Conservation (phyloP, 176 grass and related monocot species). For the Ampelocalamus luodianensis region DNA sequence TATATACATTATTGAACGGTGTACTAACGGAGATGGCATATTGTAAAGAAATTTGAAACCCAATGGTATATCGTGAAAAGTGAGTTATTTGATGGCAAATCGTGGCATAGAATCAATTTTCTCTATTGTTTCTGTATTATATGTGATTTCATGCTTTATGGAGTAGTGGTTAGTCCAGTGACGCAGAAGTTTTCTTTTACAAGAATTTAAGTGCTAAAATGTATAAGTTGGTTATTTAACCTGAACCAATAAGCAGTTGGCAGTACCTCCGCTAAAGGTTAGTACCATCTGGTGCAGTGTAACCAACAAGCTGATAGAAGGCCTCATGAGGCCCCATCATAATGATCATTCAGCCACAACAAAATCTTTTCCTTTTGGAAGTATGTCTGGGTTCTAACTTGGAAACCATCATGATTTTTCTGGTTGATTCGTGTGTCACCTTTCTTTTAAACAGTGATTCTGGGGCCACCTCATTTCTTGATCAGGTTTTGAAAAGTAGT, state of each 20-base stretch:
- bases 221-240: slow-evolving; percentile 16
- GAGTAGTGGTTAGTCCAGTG: slow-evolving; percentile 18
- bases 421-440: no score
- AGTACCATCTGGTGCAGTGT: slow-evolving; percentile 20
- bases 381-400: slow-evolving; percentile 27
- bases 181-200: not conserved
- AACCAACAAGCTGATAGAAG: slow-evolving; percentile 34
- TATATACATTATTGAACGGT: no score
- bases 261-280: not conserved
- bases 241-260: slow-evolving; percentile 16
- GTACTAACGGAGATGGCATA: no score
- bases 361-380: slow-evolving; percentile 23
- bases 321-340: not conserved
- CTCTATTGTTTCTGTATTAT: not conserved
- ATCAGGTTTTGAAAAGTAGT: slow-evolving; percentile 11
- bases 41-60: no score
- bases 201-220: not conserved
- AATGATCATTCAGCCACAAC: slow-evolving; percentile 11
- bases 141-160: slow-evolving; percentile 20
- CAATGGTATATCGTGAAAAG: no score
- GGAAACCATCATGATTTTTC: slow-evolving; percentile 6
- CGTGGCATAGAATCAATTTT: no score
- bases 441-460: not conserved
- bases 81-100: no score
- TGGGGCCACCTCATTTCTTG: slow-evolving; percentile 25